Percentiles rank a stretch among this genome's conserved stretches.
These are phyloP conservation scores for Parmelia sp. DNA, from an alignment of 495 filamentous ascomycete genomes.

Conservation along the genomic window DNA sequence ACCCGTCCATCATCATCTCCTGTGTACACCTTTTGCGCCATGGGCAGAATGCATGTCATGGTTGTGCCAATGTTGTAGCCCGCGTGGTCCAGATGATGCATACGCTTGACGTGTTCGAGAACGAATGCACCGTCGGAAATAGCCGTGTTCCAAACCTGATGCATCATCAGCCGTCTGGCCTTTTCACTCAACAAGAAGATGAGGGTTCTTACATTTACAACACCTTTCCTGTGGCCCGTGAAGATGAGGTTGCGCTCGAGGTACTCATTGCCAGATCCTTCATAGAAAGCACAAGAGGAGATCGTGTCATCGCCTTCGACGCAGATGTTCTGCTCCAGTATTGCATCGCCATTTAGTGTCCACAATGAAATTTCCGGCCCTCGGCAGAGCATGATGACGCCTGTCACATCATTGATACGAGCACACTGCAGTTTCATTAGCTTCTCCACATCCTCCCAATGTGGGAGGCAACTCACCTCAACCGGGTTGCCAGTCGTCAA, in stretches of 20 bases:
- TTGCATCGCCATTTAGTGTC: constrained; percentile 76
- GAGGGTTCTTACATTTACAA: constrained; percentile 58
- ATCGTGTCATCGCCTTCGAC: constrained; percentile 66
- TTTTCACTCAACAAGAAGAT: no score
- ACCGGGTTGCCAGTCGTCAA: constrained; percentile 50
- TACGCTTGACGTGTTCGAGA: constrained; percentile 60
- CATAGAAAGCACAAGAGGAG: constrained; percentile 82
- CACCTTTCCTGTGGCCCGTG: constrained; percentile 76
- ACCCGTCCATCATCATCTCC: constrained; percentile 87
- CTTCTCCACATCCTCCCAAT: neutral
- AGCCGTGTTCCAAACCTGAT: constrained; percentile 50
- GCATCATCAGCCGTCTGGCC: neutral
- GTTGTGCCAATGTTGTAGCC: constrained; percentile 72
- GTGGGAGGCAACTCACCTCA: constrained; percentile 37
- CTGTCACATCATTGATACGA: constrained; percentile 80
- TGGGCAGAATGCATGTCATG: constrained; percentile 81
- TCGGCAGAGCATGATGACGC: constrained; percentile 78
- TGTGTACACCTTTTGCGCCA: constrained; percentile 79
- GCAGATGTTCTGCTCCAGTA: constrained; percentile 75
- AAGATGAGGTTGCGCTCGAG: constrained; percentile 79
- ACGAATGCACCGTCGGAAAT: constrained; percentile 49
- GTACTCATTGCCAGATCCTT: constrained; percentile 88
- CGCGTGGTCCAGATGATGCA: constrained; percentile 80
- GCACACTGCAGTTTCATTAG: constrained; percentile 52
- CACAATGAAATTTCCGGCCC: constrained; percentile 69